phyloP scores from a whole-genome alignment of 2,329 filamentous ascomycete genomes.

The Lizonia empirigonia region DNA sequence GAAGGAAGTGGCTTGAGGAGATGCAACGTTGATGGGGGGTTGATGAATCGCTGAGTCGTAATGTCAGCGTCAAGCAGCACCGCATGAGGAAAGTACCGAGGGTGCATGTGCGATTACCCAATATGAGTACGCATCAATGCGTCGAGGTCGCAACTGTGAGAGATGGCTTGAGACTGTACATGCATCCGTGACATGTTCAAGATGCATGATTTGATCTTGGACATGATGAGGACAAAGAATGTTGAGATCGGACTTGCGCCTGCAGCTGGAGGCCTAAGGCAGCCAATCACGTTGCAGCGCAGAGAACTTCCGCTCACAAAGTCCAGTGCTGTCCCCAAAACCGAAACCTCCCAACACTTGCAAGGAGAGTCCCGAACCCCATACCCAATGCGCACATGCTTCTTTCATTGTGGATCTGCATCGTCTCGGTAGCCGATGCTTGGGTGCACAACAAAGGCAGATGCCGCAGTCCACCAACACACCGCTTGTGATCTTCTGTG shows the following conservation, averaged over 20 bases:
- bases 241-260: neutral
- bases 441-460: neutral
- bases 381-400: neutral
- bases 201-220: neutral
- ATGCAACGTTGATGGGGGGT: neutral
- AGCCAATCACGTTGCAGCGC: slow-evolving; percentile 9
- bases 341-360: slow-evolving; percentile 1
- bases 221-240: neutral
- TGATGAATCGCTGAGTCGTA: too few species aligned
- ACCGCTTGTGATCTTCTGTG: slow-evolving; percentile 11
- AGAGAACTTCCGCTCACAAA: slow-evolving; percentile 3
- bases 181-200: neutral
- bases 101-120: slow-evolving; percentile 6
- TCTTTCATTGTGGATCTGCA: slow-evolving; percentile 1
- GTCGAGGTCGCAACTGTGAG: neutral
- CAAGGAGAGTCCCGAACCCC: slow-evolving; percentile 8
- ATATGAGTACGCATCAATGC: neutral
- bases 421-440: slow-evolving; percentile 2
- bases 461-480: slow-evolving; percentile 1
- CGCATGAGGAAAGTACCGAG: slow-evolving; percentile 5
- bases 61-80: slow-evolving; percentile 5
- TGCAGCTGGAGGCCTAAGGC: neutral
- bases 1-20: neutral
- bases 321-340: neutral
- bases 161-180: neutral